Base-by-base conservation (phyloP, 495 filamentous ascomycete species). In the Lasiosphaeria ovina region DNA sequence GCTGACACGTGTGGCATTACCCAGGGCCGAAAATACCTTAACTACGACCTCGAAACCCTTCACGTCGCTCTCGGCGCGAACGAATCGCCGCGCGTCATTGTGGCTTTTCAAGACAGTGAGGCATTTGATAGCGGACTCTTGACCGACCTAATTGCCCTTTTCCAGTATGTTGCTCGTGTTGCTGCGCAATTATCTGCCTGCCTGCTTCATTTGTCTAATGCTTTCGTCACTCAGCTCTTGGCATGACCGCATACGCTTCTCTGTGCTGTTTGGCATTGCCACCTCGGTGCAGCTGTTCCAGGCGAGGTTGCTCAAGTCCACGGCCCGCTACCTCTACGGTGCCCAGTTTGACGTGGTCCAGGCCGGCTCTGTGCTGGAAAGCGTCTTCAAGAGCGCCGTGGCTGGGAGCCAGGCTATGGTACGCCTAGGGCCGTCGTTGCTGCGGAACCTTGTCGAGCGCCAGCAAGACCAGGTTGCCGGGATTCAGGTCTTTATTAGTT, bases 231-330 rank as follows among this genome's bases (percentile, higher is more conserved):
- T 9, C 61, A 93, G 91, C 63, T 91, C 89, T 9, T 97, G 94
- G 89, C 74, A 84, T 49, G 85, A 92, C 72, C 88, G 93, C n/a
- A 92, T 97, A 65, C 92, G 90, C 8, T 92, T 98, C 62, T 85
- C 91, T 3, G 76, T 95, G 4, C 74, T 98, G 12, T 90, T 98
- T 62, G 92, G 92, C 24, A 85, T 98, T 48, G 92, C 91, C 7
- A 98, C 95, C 0, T 95, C 93, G 1, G 83, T 94, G 11, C 92
- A 96, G 57, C 79, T 93, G 11, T 95, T 98, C 66, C 89, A 96
- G 68, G 85, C 88, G 52, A 86, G 92, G 52, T 80, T 98, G 49
- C 80, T 92, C n/a, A 87, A 87, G 65, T 83, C 86, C 9, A 86
- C 86, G 32, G 85, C 89, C 56, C 82, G 86, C 48, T 76, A 81